phyloP scores from a whole-genome alignment of 2,329 filamentous ascomycete genomes.

The Verticillium albo-atrum region DNA sequence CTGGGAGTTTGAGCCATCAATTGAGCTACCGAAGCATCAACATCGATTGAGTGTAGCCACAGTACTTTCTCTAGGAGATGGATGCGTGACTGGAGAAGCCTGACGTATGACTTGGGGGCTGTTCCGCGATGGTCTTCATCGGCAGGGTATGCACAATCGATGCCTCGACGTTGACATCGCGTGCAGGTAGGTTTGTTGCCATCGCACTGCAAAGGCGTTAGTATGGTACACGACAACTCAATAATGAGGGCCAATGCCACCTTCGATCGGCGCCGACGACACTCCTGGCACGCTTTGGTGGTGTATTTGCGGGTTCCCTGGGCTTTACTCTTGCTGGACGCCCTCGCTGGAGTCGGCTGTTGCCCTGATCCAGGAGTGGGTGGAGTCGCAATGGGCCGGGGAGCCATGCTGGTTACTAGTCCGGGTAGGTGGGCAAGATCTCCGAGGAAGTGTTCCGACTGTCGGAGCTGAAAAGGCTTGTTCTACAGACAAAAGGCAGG shows the following conservation, averaged over 20 bases:
- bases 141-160: conserved; percentile 23
- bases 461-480: not conserved
- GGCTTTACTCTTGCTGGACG: not conserved
- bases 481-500: not conserved
- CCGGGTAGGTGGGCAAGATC: not conserved
- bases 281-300: conserved; percentile 28
- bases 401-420: not conserved
- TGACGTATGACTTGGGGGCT: conserved; percentile 27
- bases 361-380: not conserved
- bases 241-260: conserved; percentile 13
- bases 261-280: conserved; percentile 30
- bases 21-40: conserved; percentile 16
- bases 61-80: conserved; percentile 24
- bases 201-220: conserved; percentile 21
- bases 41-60: conserved; percentile 22
- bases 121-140: conserved; percentile 28
- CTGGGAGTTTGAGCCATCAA: conserved; percentile 4
- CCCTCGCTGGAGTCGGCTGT: not conserved
- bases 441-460: not conserved
- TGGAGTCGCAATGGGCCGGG: not conserved
- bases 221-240: not conserved
- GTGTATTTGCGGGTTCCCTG: conserved; percentile 11
- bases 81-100: conserved; percentile 25
- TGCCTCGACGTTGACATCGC: conserved; percentile 21
- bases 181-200: conserved; percentile 24